Conservation (phyloP, 306 rosid genomes). For the Lathyrus sativus region DNA sequence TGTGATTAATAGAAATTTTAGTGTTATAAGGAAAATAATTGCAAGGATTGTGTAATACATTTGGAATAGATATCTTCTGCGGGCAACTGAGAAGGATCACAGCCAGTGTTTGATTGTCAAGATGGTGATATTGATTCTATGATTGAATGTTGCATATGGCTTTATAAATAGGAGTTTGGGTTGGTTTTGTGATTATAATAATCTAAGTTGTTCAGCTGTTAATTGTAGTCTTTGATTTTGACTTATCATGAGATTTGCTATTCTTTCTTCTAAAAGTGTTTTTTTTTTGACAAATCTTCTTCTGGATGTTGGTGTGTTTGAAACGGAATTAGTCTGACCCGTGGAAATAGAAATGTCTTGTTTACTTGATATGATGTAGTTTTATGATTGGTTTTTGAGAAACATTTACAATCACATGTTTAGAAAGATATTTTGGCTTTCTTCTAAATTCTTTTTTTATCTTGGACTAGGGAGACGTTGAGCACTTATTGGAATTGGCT, state of each 20-base stretch:
- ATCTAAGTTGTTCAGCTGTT: slow-evolving; percentile 14
- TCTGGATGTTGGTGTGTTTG: background rate
- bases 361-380: background rate
- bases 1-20: slow-evolving; percentile 14
- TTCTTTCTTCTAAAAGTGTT: background rate
- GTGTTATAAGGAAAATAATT: slow-evolving; percentile 1
- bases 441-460: no score
- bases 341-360: background rate
- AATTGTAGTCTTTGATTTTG: background rate
- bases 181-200: slow-evolving; percentile 7
- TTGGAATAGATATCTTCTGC: no score
- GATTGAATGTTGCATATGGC: background rate
- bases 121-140: background rate
- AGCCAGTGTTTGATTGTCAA: background rate
- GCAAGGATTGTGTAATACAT: slow-evolving; percentile 5
- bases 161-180: background rate
- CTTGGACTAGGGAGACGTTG: no score
- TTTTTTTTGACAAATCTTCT: background rate
- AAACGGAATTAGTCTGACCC: background rate
- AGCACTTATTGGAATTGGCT: background rate
- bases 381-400: no score
- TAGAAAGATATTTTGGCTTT: background rate
- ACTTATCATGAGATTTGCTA: slow-evolving; percentile 1
- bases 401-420: background rate
- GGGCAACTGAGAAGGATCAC: no score